Base-by-base conservation (phyloP, 108 stramenopile species). In the Cyclotella distinguenda region DNA sequence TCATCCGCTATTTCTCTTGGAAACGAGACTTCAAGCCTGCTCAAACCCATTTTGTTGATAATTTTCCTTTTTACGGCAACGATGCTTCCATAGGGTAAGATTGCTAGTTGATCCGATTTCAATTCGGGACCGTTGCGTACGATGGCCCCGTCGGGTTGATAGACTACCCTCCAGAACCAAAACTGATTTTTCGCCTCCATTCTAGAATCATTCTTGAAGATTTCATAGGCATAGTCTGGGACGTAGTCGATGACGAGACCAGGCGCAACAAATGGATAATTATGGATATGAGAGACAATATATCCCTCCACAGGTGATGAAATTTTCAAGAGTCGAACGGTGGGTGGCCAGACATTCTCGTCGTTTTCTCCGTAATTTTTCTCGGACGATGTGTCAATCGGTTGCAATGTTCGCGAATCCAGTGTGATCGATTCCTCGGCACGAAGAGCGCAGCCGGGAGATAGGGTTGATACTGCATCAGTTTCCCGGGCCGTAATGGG, bases 41-140 rank as follows among this genome's bases (percentile, higher is more conserved):
- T 74, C 27, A 95, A 77, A 22, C 94, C 94, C 72, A 86, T 82
- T 6, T 57, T 45, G 67, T 91, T 95, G 60, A 95, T 68, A 8
- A 83, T 73, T 35, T 87, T 77, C 25, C 79, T 77, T 4, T 64
- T 52, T 21, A 95, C 91, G 23, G 77, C 66, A 21, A 91, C 68
- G 0, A 91, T 60, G 8, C 74, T 63, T 38, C 91, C 91, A 72
- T 80, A 87, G 0, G 90, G 85, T 4, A 95, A 36, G 3, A 84
- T 90, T 10, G 47, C 64, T 12, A 85, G 34, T 23, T 88, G 90
- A 1, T 70, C 45, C 15, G 85, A 66, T 19, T 40, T 79, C 38
- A 95, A 70, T 67, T 95, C 91, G 19, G 90, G 64, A 32, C 94
- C 94, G 34, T 74, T 54, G 45, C 94, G 71, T 21, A 95, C 79